These are phyloP conservation scores for Solanum pennellii DNA, from an alignment of 257 asterid genomes.

Conservation along the genomic window DNA sequence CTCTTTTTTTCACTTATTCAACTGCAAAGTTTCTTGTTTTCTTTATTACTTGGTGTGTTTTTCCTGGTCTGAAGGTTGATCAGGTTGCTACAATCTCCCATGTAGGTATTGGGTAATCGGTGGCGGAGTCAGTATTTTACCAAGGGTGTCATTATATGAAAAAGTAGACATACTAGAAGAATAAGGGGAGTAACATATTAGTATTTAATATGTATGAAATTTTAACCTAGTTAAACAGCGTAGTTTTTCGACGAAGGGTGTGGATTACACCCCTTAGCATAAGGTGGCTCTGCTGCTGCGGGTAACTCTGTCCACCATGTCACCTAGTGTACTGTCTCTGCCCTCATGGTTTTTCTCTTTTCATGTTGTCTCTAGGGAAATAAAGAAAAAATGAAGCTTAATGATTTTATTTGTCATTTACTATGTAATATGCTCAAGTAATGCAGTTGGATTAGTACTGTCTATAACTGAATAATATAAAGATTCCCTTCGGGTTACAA, in stretches of 20 bases:
- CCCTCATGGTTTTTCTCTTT: not conserved
- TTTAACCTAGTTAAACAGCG: not conserved
- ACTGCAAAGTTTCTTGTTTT: not conserved
- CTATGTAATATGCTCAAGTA: not conserved
- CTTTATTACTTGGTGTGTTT: not conserved
- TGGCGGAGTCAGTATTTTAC: not conserved
- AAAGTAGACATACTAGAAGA: not conserved
- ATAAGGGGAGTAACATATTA: not conserved
- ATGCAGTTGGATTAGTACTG: not conserved
- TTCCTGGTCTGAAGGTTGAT: not conserved
- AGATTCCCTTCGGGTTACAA: not conserved
- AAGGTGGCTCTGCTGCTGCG: not conserved
- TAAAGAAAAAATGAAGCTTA: not conserved
- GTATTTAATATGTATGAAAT: too few relatives aligned
- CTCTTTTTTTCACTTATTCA: not conserved
- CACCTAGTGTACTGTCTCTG: not conserved
- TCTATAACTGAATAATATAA: not conserved
- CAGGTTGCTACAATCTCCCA: not conserved
- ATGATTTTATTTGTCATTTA: not conserved
- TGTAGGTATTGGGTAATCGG: not conserved
- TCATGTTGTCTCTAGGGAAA: not conserved
- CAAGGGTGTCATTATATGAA: not conserved
- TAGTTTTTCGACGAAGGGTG: not conserved
- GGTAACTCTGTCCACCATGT: not conserved
- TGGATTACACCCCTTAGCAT: too few relatives aligned